Percentiles rank a stretch among this genome's conserved stretches.
Evolutionary conservation across 2,329 filamentous ascomycete species (phyloP).

Genomic region (Alternaria triticina): DNA sequence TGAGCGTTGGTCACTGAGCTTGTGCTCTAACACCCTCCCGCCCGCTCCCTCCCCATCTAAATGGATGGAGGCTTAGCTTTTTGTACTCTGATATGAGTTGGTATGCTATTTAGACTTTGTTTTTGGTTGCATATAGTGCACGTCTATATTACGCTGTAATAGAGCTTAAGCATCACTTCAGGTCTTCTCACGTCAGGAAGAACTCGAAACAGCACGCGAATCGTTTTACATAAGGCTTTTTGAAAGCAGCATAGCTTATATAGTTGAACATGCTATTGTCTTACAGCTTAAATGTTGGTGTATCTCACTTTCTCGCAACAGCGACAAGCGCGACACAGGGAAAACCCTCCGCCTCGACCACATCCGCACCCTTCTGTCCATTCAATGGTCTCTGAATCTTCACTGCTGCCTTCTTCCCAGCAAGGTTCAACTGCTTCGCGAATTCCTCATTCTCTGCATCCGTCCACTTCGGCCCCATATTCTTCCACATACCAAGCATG

Average conservation of each 20-base stretch:
- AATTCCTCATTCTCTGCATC: slow-evolving; percentile 10
- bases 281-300: background rate
- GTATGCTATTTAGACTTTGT: background rate
- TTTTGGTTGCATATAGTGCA: background rate
- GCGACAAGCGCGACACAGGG: slow-evolving; percentile 12
- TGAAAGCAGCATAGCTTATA: background rate
- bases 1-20: background rate
- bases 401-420: background rate
- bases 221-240: background rate
- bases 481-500: slow-evolving; percentile 8
- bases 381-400: background rate
- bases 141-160: background rate
- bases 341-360: slow-evolving; percentile 11
- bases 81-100: background rate
- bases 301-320: slow-evolving; percentile 9
- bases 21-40: background rate
- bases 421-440: background rate
- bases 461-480: slow-evolving; percentile 3
- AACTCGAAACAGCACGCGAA: background rate
- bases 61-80: background rate
- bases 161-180: background rate
- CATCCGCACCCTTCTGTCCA: slow-evolving; percentile 1
- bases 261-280: background rate
- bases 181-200: background rate
- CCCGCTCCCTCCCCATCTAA: background rate